Evolutionary conservation across 108 stramenopile species (phyloP).

Genomic region (Conticribra weissflogii): DNA sequence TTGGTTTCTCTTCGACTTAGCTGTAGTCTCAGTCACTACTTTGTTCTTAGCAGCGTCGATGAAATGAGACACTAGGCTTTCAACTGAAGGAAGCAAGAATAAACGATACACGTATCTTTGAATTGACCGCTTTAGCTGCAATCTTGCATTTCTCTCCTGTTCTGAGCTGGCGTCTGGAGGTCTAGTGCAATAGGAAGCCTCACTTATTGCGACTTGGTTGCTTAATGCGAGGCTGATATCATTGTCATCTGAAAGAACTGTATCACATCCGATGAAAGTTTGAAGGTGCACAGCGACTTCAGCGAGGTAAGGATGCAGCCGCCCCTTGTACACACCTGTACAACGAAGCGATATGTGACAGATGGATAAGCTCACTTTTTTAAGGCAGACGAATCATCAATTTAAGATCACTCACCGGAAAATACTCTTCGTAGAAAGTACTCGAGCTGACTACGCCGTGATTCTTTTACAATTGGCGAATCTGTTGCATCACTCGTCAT

Average conservation of each 20-base stretch:
- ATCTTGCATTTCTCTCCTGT: slow-evolving; percentile 40
- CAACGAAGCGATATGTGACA: not conserved
- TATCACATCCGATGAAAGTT: slow-evolving; percentile 81
- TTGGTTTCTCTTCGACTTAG: slow-evolving; percentile 26
- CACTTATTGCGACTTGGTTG: slow-evolving; percentile 50
- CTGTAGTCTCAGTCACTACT: slow-evolving; percentile 46
- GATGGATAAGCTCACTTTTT: not conserved
- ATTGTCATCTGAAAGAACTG: slow-evolving; percentile 21
- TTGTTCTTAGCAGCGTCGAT: slow-evolving; percentile 57
- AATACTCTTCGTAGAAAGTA: slow-evolving; percentile 65
- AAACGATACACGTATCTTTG: slow-evolving; percentile 78
- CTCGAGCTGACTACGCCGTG: slow-evolving; percentile 64
- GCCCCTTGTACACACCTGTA: slow-evolving; percentile 56
- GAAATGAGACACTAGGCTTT: slow-evolving; percentile 64
- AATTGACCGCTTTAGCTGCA: slow-evolving; percentile 69
- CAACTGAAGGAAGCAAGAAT: slow-evolving; percentile 72
- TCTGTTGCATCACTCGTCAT: slow-evolving; percentile 39
- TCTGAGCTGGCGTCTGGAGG: slow-evolving; percentile 37
- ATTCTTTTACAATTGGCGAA: slow-evolving; percentile 49
- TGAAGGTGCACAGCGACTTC: slow-evolving; percentile 84
- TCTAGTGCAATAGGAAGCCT: slow-evolving; percentile 38
- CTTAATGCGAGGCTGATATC: slow-evolving; percentile 24
- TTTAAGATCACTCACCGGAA: slow-evolving; percentile 11
- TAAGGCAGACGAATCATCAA: too few species aligned
- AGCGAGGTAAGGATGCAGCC: slow-evolving; percentile 60